phyloP scores from a whole-genome alignment of 371 early-diverging fungal genomes.

The Coelomomyces lativittatus region DNA sequence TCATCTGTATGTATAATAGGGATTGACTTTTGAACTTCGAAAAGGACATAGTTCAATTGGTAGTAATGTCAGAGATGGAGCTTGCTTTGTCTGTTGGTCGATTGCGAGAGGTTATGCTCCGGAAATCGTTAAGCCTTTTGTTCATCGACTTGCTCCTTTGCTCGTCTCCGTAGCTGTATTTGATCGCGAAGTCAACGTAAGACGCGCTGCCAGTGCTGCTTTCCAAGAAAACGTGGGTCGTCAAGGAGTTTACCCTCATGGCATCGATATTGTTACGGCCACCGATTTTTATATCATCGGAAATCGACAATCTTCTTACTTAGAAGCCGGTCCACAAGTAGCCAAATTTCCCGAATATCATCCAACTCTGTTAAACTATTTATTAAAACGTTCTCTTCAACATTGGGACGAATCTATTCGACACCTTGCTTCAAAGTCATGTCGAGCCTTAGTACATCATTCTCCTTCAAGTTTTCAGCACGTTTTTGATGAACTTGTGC shows the following conservation, averaged over 20 bases:
- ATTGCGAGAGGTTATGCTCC: conserved; percentile 80
- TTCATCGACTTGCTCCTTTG: conserved; percentile 42
- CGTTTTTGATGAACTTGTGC: conserved; percentile 8
- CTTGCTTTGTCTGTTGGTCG: conserved; percentile 91
- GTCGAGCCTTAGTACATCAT: conserved; percentile 7
- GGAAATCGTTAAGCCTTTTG: conserved; percentile 38
- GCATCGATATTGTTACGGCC: conserved; percentile 68
- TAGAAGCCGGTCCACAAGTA: conserved; percentile 45
- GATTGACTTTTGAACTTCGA: conserved; percentile 66
- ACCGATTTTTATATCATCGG: conserved; percentile 85
- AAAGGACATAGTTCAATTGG: conserved; percentile 77
- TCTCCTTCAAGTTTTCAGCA: background rate
- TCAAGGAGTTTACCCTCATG: conserved; percentile 76
- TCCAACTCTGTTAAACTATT: conserved; percentile 48
- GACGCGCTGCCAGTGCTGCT: conserved; percentile 87
- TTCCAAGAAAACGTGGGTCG: conserved; percentile 94
- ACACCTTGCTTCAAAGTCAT: conserved; percentile 48
- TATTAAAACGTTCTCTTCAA: conserved; percentile 29
- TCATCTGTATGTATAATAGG: conserved; percentile 11
- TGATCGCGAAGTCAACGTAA: conserved; percentile 82
- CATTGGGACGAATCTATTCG: conserved; percentile 81
- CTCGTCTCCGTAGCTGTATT: conserved; percentile 62
- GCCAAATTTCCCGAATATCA: conserved; percentile 56
- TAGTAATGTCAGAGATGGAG: conserved; percentile 83
- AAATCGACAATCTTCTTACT: conserved; percentile 51